phyloP scores from a whole-genome alignment of 306 rosid genomes.

The Dryas octopetala region DNA sequence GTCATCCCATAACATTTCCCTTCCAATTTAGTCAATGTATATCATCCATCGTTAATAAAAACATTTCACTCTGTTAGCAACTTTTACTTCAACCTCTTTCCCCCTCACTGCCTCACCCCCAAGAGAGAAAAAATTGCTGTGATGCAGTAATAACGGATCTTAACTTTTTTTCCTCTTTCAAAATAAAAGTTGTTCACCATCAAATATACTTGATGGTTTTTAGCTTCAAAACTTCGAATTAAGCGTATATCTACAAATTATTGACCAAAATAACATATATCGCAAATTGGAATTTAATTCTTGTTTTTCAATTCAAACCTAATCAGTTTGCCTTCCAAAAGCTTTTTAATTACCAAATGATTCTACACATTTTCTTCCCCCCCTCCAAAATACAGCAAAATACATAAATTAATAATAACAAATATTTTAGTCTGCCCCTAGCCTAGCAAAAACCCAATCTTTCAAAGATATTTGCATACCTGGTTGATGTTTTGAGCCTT shows the following conservation, averaged over 20 bases:
- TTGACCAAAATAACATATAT: neutral
- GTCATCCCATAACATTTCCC: too few relatives aligned
- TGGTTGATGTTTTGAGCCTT: slow-evolving; percentile 94
- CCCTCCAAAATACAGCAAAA: too few relatives aligned
- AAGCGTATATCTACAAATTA: neutral
- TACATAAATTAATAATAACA: too few relatives aligned
- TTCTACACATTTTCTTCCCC: neutral
- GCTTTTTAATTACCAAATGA: neutral
- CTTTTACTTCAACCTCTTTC: neutral
- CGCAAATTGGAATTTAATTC: neutral
- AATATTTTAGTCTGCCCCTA: neutral
- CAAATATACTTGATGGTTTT: neutral
- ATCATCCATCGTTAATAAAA: neutral
- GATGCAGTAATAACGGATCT: neutral
- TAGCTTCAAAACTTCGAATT: neutral
- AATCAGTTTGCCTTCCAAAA: neutral
- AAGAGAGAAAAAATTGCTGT: neutral
- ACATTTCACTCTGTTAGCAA: neutral
- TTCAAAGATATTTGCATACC: slow-evolving; percentile 45
- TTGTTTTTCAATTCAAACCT: neutral
- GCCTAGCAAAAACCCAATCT: neutral
- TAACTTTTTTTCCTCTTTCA: neutral
- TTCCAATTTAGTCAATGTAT: too few relatives aligned
- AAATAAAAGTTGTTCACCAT: neutral
- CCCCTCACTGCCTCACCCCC: neutral